phyloP scores from a whole-genome alignment of 2,329 filamentous ascomycete genomes.

The Hirsutella thompsonii region DNA sequence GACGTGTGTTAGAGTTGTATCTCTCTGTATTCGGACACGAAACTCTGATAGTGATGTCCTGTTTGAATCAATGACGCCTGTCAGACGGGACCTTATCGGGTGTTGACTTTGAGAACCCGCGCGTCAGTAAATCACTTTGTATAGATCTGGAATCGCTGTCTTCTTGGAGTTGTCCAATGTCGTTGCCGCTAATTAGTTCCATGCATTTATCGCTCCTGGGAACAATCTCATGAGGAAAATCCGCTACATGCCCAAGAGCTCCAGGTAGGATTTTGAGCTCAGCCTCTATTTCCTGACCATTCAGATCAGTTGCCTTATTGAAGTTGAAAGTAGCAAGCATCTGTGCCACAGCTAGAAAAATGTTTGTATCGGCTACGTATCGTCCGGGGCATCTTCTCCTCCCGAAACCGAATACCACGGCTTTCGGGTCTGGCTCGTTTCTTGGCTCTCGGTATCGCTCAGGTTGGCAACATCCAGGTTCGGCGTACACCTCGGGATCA shows the following conservation, averaged over 20 bases:
- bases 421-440: conserved; percentile 15
- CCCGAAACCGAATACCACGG: conserved; percentile 21
- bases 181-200: conserved; percentile 1
- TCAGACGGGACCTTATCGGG: no score
- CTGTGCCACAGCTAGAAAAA: conserved; percentile 24
- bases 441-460: conserved; percentile 16
- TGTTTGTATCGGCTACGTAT: conserved; percentile 15
- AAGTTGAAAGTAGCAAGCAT: conserved; percentile 23
- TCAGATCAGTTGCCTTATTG: conserved; percentile 10
- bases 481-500: conserved; percentile 52
- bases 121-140: no score
- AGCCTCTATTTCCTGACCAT: conserved; percentile 21
- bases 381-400: conserved; percentile 21
- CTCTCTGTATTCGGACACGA: no score
- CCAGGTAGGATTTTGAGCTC: conserved; percentile 2
- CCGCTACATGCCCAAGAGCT: background rate
- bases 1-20: no score
- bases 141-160: background rate
- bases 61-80: no score
- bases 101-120: no score
- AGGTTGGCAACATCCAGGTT: conserved; percentile 20
- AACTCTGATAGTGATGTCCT: no score
- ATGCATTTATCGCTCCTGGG: background rate
- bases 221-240: background rate
- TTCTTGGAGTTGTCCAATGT: conserved; percentile 3